Base-by-base conservation (phyloP, 257 asterid genomes). In the Cynanchum wilfordii region DNA sequence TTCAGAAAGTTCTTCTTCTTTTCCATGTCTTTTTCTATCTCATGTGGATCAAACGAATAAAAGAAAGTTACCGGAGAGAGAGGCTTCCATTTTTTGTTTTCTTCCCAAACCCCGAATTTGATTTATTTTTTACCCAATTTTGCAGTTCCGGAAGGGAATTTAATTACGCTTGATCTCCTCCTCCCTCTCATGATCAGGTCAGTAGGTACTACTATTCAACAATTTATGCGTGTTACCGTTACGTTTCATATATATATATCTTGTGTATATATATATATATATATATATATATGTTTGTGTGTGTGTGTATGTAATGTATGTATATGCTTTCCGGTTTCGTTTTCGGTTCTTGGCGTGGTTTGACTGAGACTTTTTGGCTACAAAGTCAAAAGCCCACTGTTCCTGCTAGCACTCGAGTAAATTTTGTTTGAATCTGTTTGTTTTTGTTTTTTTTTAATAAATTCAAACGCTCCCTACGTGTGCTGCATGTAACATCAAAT, bases 401-500 rank as follows among this genome's bases (percentile, higher is more conserved):
- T 24, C 29, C 40, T 62, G 33, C 5, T 30, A 19, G 8, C 10
- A 40, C 55, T 27, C 15, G 59, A 49, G 55, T 33, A 20, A 27
- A 67, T 52, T 42, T 67, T 75, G 66, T 70, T 27, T 22, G 45
- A 44, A 19, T 67, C 66, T 29, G 1, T 8, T 19, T 51, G 49
- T 33, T 47, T 30, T 20, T 10, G 16, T 47, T 47, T 47, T 12
- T 50, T 51, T 63, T 40, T 4, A 22, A 7, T 42, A 8, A 42
- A 30, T 25, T 27, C 8, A 51, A 52, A 57, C 33, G 57, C 45
- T 56, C 11, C 47, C 7, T 52, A 72, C 69, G 45, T 60, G 50
- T 72, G 50, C 76, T 72, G 76, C 76, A 72, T 72, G 76, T 66
- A 69, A 50, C 73, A 69, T 51, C 63, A 51, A 33, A 33, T 33